phyloP scores from a whole-genome alignment of 306 rosid species.

The Urtica urens region DNA sequence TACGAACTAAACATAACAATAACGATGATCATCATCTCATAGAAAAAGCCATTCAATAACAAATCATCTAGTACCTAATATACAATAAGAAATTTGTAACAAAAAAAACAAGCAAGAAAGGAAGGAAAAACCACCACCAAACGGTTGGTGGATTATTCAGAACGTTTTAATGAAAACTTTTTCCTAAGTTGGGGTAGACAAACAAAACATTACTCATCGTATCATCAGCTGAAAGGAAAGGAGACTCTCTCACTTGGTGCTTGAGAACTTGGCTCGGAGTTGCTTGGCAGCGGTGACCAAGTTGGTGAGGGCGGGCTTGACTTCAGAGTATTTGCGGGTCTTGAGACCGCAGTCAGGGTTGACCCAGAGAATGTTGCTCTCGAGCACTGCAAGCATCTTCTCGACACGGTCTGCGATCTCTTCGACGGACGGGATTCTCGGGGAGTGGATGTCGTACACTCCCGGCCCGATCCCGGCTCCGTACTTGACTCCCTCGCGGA shows the following conservation, averaged over 20 bases:
- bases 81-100: too few species aligned
- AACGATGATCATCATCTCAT: too few species aligned
- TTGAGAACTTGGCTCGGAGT: slow-evolving; percentile 68
- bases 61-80: too few species aligned
- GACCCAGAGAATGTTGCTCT: slow-evolving; percentile 88
- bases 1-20: too few species aligned
- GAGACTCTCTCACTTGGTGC: slow-evolving; percentile 38
- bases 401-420: slow-evolving; percentile 85
- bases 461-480: slow-evolving; percentile 98
- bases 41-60: too few species aligned
- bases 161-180: neutral
- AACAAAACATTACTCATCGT: neutral
- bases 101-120: too few species aligned
- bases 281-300: slow-evolving; percentile 78
- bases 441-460: slow-evolving; percentile 89
- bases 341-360: slow-evolving; percentile 95
- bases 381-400: slow-evolving; percentile 95
- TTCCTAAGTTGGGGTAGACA: neutral
- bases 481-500: slow-evolving; percentile 92
- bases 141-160: neutral
- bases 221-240: neutral
- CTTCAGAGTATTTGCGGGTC: slow-evolving; percentile 84
- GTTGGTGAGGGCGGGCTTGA: slow-evolving; percentile 68
- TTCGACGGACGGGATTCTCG: slow-evolving; percentile 80
- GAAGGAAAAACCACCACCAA: neutral